Base-by-base conservation (phyloP, 2,329 filamentous ascomycete genomes). In the Aspergillus texensis region DNA sequence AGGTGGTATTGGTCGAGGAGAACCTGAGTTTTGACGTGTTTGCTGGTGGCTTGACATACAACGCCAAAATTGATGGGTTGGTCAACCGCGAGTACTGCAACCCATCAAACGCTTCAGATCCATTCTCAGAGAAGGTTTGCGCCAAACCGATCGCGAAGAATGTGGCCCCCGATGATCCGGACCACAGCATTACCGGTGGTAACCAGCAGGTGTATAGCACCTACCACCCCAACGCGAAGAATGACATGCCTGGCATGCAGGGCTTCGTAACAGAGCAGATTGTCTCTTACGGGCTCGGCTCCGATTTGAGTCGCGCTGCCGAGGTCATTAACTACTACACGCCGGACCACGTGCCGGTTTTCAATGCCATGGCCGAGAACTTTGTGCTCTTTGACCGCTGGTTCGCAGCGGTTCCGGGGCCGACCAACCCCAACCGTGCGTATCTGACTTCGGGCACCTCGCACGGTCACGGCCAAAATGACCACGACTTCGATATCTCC, bases 281-380 rank as follows among this genome's bases (percentile, higher is more conserved):
- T 21, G 68, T 72, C 53, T 69, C 74, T 6, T 80, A 76, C 66
- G 65, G 70, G 4, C 72, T 76, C 9, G 63, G 77, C 19, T 60
- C 54, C 1, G 75, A 80, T 60, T 71, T 74, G 36, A 71, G 72
- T 0, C 74, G 79, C 43, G 79, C 78, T 3, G 77, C 75, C 6
- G 79, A 82, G 63, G 79, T 74, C 12, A 79, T 82, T 63, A 79
- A 80, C 64, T 82, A 82, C 68, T 81, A 81, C 62, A 76, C 75
- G 0, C 75, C 76, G 0, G 74, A 79, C 5, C 77, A 80, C 61
- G 73, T 82, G 21, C 79, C 77, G 1, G 75, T 81, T 26, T 77
- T 81, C 63, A 77, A 71, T 41, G 63, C 75, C 4, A 74, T 82
- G 28, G 79, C 79, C 0, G 72, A 81, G 62, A 81, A 82, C 61